Evolutionary conservation across 2,329 filamentous ascomycete species (phyloP).

Genomic region (Tolypocladium guangdongense): DNA sequence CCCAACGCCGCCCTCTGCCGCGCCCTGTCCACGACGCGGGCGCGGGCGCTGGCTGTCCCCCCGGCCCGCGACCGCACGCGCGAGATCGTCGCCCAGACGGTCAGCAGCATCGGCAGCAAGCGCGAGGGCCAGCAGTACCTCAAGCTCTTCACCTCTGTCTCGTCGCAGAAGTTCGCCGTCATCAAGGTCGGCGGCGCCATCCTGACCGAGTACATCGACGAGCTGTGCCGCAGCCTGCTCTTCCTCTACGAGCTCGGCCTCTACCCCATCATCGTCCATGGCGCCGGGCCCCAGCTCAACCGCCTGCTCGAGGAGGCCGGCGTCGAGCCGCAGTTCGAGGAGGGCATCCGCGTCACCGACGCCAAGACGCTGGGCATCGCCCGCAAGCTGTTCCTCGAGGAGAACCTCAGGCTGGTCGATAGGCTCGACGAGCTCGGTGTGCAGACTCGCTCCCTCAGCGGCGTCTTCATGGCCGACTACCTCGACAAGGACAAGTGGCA

Average conservation of each 20-base stretch:
- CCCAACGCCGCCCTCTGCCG: slow-evolving; percentile 12
- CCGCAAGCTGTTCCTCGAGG: slow-evolving; percentile 84
- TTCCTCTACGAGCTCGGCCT: slow-evolving; percentile 93
- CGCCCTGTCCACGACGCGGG: slow-evolving; percentile 6
- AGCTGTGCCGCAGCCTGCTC: slow-evolving; percentile 76
- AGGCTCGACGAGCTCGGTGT: slow-evolving; percentile 84
- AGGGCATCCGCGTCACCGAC: slow-evolving; percentile 92
- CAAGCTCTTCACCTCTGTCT: slow-evolving; percentile 92
- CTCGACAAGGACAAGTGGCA: slow-evolving; percentile 95
- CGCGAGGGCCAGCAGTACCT: slow-evolving; percentile 95
- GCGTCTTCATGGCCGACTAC: slow-evolving; percentile 88
- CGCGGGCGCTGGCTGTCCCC: slow-evolving; percentile 1
- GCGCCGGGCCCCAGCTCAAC: slow-evolving; percentile 91
- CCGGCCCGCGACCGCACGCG: slow-evolving; percentile 17
- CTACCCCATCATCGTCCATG: slow-evolving; percentile 92
- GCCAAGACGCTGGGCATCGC: slow-evolving; percentile 88
- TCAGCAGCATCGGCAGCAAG: slow-evolving; percentile 94
- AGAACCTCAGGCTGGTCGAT: slow-evolving; percentile 88
- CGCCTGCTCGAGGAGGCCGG: slow-evolving; percentile 80
- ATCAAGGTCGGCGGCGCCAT: slow-evolving; percentile 98
- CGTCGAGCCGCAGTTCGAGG: slow-evolving; percentile 90
- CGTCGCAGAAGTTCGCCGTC: slow-evolving; percentile 93
- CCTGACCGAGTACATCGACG: slow-evolving; percentile 85
- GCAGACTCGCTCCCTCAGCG: slow-evolving; percentile 78
- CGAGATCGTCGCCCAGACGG: slow-evolving; percentile 39